phyloP scores from a whole-genome alignment of 176 grass and related monocot species.

The Metroxylon sagu region DNA sequence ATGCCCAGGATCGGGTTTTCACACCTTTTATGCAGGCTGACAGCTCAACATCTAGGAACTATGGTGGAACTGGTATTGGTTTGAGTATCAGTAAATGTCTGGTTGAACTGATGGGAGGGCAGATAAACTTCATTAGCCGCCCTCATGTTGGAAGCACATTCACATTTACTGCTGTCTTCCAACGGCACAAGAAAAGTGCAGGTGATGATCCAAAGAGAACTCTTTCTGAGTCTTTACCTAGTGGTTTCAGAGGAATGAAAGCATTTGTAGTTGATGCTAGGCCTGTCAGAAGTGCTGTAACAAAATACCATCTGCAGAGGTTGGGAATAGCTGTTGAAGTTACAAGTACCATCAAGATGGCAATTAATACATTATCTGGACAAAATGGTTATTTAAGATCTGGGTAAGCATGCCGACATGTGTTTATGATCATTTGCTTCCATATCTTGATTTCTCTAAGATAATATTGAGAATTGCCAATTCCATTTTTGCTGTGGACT shows the following conservation, averaged over 20 bases:
- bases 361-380: slow-evolving; percentile 45
- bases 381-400: slow-evolving; percentile 29
- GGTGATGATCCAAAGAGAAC: slow-evolving; percentile 34
- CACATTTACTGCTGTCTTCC: slow-evolving; percentile 57
- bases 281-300: slow-evolving; percentile 66
- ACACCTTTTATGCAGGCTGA: slow-evolving; percentile 93
- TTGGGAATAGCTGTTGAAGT: slow-evolving; percentile 63
- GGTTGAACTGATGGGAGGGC: slow-evolving; percentile 81
- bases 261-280: slow-evolving; percentile 59
- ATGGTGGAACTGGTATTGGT: slow-evolving; percentile 93
- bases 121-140: slow-evolving; percentile 73
- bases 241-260: slow-evolving; percentile 67
- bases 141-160: slow-evolving; percentile 83
- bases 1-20: slow-evolving; percentile 85
- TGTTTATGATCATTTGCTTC: too few relatives aligned
- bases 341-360: slow-evolving; percentile 42
- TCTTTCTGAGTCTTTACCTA: slow-evolving; percentile 48
- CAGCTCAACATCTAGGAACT: slow-evolving; percentile 92
- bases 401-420: slow-evolving; percentile 28
- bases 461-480: too few relatives aligned
- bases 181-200: slow-evolving; percentile 35
- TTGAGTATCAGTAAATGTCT: slow-evolving; percentile 97
- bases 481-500: too few relatives aligned
- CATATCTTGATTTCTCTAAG: too few relatives aligned
- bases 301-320: slow-evolving; percentile 81